Evolutionary conservation across 257 asterid species (phyloP), one percentile per base, ranked within the genome.

Genomic region (Nemophila menziesii): DNA sequence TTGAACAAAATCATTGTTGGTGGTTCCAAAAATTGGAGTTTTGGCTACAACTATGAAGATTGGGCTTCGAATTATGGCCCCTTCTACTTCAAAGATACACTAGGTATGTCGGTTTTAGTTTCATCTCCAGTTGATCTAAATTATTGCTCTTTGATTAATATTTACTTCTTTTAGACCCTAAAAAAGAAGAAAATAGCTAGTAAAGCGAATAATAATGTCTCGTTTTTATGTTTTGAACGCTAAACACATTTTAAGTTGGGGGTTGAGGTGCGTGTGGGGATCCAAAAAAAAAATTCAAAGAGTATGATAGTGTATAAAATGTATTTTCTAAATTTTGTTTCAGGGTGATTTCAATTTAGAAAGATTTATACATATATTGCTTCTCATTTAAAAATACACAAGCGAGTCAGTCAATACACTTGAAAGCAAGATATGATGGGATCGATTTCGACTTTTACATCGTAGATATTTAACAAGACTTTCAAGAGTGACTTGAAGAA

Each of bases 11-110:
- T 64, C 40, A 22, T 56, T 0, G 78, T 78, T 10, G 83, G 80
- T 0, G 89, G 83, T 0, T 62, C 75, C 0, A 64, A 65, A 5
- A 49, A 60, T 10, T 78, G 89, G 89, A 80, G 7, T 12, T 78
- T 65, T 22, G 84, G 80, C 13, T 71, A 56, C 19, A 72, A 78
- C 14, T 78, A 78, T 51, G 63, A 75, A 5, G 69, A 65, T 11
- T 78, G 89, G 89, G 59, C 77, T 5, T 55, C 54, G 58, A 68
- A 46, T 40, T 61, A 9, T 44, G 63, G 47, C 0, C 89, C 89
- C 34, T 74, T 78, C 47, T 78, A 55, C 77, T 23, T 74, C 51
- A 74, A 65, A 7, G 89, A 78, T 27, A 62, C 68, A 9, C 22
- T 73, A 15, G 89, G 80, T 73, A 67, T 0, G 12, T 16, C 34